phyloP scores from a whole-genome alignment of 129 eudicot genomes.

The Erigeron canadensis region DNA sequence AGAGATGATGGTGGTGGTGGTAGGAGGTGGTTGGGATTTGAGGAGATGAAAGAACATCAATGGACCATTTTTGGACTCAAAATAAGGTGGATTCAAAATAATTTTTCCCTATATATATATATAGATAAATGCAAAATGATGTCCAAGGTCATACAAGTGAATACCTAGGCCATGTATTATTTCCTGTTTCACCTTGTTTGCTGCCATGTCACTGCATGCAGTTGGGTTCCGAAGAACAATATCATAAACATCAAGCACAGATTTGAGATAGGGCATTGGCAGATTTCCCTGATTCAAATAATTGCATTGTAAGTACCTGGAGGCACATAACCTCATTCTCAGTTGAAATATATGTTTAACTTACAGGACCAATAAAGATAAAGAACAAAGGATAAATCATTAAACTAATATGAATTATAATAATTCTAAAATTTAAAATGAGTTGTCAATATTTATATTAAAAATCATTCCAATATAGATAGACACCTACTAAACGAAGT shows the following conservation, averaged over 20 bases:
- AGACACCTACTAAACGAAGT: no score
- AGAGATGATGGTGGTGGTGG: no score
- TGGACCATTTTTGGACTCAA: no score
- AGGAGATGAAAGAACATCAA: no score
- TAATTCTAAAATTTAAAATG: background rate
- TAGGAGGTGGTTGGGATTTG: no score
- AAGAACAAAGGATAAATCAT: background rate
- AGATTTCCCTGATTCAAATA: constrained; percentile 78
- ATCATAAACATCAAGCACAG: constrained; percentile 88
- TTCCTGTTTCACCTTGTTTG: constrained; percentile 92
- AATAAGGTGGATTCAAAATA: no score
- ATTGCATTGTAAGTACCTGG: background rate
- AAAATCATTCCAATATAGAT: no score
- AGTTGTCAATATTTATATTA: no score
- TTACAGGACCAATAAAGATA: background rate
- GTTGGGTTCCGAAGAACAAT: constrained; percentile 60
- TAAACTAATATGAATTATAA: background rate
- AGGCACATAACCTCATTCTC: background rate
- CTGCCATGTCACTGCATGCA: constrained; percentile 46
- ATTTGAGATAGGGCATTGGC: constrained; percentile 74
- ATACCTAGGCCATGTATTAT: constrained; percentile 93
- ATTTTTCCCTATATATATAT: no score
- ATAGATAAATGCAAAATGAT: background rate
- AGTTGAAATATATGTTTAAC: background rate
- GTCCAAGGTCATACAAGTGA: constrained; percentile 13